Base-by-base conservation (phyloP, 179 eudicot species). In the Amaranthus tricolor region DNA sequence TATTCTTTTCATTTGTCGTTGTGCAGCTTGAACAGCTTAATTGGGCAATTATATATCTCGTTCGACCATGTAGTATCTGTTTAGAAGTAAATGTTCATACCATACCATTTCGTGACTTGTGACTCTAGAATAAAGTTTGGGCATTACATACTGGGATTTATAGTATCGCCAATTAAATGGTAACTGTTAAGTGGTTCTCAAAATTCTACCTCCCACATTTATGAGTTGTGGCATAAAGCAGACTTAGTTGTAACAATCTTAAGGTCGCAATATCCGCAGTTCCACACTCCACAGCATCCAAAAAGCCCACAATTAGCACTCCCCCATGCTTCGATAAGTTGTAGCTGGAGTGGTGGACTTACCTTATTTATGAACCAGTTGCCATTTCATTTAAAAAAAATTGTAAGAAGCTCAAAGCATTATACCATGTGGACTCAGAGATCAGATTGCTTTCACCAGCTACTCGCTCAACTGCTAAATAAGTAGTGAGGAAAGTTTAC, bases 1-100 rank as follows among this genome's bases (percentile, higher is more conserved):
- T 52, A 48, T 9, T 31, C 47, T 65, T 50, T 49, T 45, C 44
- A 24, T 21, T 51, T 68, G 17, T 66, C 16, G 19, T 9, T 10
- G 49, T 43, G 54, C 17, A 6, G 57, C 52, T 14, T 11, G 24
- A 17, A 62, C 56, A 31, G 70, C 48, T 59, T 53, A 44, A 74
- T 44, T 60, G 44, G 59, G 74, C 47, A 14, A 57, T 54, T 74
- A 61, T 63, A 65, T 14, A 52, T 76, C 55, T 68, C 66, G 9
- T 65, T 49, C 69, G 7, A 40, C 11, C 43, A 9, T 48, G 15
- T 67, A 17, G 0, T n/a, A 67, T 47, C 21, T 64, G 19, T 43
- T 62, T 16, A 62, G 66, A 62, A 50, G 56, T 58, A 51, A 50
- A 68, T 51, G 24, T 19, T 47, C n/a, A 20, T 50, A 12, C 40